Evolutionary conservation across 768 basidiomycete species (phyloP).

Genomic region (Neoboletus subvelutipes): DNA sequence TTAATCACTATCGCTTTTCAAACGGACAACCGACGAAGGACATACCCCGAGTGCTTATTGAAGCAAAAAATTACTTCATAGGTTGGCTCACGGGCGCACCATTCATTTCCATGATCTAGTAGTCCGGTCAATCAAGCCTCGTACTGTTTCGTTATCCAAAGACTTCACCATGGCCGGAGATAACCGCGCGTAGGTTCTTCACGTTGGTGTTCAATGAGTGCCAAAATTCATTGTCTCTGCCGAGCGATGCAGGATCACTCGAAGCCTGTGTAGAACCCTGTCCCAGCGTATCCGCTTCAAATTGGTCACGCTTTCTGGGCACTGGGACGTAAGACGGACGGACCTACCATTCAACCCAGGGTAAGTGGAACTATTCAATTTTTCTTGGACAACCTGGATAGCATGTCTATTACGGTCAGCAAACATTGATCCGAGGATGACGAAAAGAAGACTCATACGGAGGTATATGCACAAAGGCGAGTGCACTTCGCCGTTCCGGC

Average conservation of each 20-base stretch:
- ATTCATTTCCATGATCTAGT: slow-evolving; percentile 75
- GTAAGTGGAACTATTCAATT: slow-evolving; percentile 38
- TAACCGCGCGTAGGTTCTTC: slow-evolving; percentile 62
- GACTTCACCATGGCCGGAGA: slow-evolving; percentile 66
- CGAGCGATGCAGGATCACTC: slow-evolving; percentile 32
- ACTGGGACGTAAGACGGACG: not conserved
- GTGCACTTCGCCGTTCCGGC: slow-evolving; percentile 47
- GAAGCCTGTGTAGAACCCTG: slow-evolving; percentile 64
- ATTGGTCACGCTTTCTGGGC: not conserved
- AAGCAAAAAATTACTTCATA: slow-evolving; percentile 73
- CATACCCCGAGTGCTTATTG: slow-evolving; percentile 69
- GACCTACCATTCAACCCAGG: slow-evolving; percentile 43
- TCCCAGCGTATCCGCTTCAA: slow-evolving; percentile 50
- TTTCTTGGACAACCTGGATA: slow-evolving; percentile 36
- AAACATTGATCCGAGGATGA: not conserved
- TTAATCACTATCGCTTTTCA: not conserved
- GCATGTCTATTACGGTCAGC: slow-evolving; percentile 12
- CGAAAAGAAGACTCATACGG: slow-evolving; percentile 44
- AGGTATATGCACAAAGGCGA: slow-evolving; percentile 77
- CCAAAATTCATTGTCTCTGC: slow-evolving; percentile 64
- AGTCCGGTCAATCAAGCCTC: slow-evolving; percentile 1
- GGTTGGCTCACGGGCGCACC: slow-evolving; percentile 68
- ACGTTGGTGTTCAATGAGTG: slow-evolving; percentile 54
- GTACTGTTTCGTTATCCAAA: not conserved
- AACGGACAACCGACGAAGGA: not conserved